A percentile compares a stretch with the other conserved stretches of the same genome.
Evolutionary conservation across 2,329 filamentous ascomycete genomes (phyloP).

Genomic region (Colletotrichum endophyticum): DNA sequence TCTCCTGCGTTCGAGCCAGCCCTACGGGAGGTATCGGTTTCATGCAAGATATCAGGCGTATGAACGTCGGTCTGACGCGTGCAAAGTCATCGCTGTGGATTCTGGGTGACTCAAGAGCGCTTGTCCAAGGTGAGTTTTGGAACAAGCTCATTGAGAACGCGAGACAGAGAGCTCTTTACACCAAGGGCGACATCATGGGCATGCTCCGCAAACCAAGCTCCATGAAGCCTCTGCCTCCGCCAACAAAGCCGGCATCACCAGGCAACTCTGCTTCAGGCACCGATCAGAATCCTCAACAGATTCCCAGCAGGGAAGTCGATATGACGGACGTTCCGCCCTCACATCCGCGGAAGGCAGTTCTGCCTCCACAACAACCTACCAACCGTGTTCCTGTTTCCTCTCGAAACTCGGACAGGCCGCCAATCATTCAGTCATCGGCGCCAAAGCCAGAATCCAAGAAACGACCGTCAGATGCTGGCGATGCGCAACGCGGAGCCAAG

Average conservation of each 20-base stretch:
- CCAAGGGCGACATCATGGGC: slow-evolving; percentile 63
- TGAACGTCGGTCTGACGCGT: slow-evolving; percentile 98
- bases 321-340: slow-evolving; percentile 15
- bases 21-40: slow-evolving; percentile 97
- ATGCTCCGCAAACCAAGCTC: slow-evolving; percentile 52
- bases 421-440: slow-evolving; percentile 44
- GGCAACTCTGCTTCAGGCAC: neutral
- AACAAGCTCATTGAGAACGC: slow-evolving; percentile 84
- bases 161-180: slow-evolving; percentile 75
- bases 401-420: slow-evolving; percentile 25
- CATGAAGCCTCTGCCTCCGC: neutral
- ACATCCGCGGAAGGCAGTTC: neutral
- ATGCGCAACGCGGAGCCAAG: slow-evolving; percentile 39
- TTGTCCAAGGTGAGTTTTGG: slow-evolving; percentile 92
- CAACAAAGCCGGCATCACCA: slow-evolving; percentile 31
- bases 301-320: slow-evolving; percentile 8
- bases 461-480: slow-evolving; percentile 43
- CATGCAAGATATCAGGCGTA: slow-evolving; percentile 96
- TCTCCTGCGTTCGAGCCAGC: slow-evolving; percentile 95
- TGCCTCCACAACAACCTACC: neutral
- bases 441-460: slow-evolving; percentile 40
- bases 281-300: neutral
- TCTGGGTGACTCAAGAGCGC: slow-evolving; percentile 85
- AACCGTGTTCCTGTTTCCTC: neutral
- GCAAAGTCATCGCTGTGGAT: slow-evolving; percentile 98